These are phyloP conservation scores for Nicotiana benthamiana DNA, from an alignment of 257 asterid genomes.

Conservation along the genomic window DNA sequence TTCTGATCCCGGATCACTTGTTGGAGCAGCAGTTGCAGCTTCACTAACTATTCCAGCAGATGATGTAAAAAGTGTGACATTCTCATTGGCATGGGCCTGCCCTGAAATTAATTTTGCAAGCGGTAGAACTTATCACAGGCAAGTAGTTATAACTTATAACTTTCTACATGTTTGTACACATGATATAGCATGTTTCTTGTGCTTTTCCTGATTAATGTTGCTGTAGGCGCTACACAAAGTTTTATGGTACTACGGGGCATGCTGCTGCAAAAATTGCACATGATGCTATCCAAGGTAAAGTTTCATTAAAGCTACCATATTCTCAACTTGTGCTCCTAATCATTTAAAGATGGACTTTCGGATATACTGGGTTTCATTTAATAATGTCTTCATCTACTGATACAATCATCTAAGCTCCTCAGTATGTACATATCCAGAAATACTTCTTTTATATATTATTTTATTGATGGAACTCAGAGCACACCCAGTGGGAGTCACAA, in stretches of 20 bases:
- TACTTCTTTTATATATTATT: not conserved
- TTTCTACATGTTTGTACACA: not conserved
- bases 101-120: slow-evolving; percentile 65
- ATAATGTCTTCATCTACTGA: not conserved
- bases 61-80: slow-evolving; percentile 53
- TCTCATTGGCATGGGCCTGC: slow-evolving; percentile 89
- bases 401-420: slow-evolving; percentile 4
- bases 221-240: slow-evolving; percentile 82
- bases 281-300: slow-evolving; percentile 76
- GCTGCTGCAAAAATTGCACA: slow-evolving; percentile 73
- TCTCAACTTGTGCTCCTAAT: not conserved
- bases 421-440: not conserved
- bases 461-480: slow-evolving; percentile 34
- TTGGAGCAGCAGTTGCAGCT: slow-evolving; percentile 95
- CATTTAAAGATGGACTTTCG: not conserved
- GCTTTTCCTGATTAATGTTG: slow-evolving; percentile 16
- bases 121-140: slow-evolving; percentile 95
- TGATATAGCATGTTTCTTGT: not conserved
- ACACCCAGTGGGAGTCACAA: slow-evolving; percentile 71
- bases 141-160: slow-evolving; percentile 12
- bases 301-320: slow-evolving; percentile 4
- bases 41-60: slow-evolving; percentile 64
- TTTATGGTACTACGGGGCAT: slow-evolving; percentile 55
- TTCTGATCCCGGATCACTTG: slow-evolving; percentile 64
- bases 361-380: not conserved